Conservation (phyloP, 805 yeast species). For the Metschnikowia proteae region DNA sequence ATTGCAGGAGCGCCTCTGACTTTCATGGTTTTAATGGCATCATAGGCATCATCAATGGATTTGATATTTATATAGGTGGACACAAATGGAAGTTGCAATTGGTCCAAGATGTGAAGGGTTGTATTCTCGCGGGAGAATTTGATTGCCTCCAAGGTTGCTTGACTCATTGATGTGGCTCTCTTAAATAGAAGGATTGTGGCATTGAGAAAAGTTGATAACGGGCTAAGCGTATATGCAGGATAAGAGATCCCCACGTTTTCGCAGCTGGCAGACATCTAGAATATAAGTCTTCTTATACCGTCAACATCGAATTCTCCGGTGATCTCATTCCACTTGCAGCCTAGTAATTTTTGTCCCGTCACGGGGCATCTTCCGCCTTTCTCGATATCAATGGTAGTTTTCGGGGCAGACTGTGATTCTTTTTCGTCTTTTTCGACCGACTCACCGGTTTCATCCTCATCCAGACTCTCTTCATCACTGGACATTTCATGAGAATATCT, state of each 20-base stretch:
- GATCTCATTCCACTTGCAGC: constrained; percentile 62
- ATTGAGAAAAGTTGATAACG: not conserved
- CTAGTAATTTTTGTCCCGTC: constrained; percentile 66
- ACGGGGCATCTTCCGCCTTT: constrained; percentile 78
- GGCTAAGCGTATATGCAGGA: constrained; percentile 5
- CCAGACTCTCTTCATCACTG: constrained; percentile 5
- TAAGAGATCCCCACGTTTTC: constrained; percentile 3
- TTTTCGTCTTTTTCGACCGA: constrained; percentile 8
- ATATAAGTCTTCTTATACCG: constrained; percentile 71
- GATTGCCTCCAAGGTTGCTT: constrained; percentile 53
- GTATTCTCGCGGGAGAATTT: constrained; percentile 48
- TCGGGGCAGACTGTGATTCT: constrained; percentile 4
- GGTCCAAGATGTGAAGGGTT: constrained; percentile 68
- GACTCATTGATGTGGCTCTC: constrained; percentile 5
- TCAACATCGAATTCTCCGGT: constrained; percentile 65
- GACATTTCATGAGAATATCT: constrained; percentile 17
- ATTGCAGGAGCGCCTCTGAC: constrained; percentile 99
- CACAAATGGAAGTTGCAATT: constrained; percentile 74
- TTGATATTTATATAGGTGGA: constrained; percentile 62
- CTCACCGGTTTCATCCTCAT: constrained; percentile 9
- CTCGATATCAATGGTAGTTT: not conserved
- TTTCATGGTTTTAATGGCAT: constrained; percentile 85
- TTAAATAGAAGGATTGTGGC: not conserved
- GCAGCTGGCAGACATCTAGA: constrained; percentile 29
- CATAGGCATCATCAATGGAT: constrained; percentile 70